Evolutionary conservation across 2,329 filamentous ascomycete species (phyloP), one percentile per base, ranked within the genome.

Genomic region (Orbilia brochopaga): DNA sequence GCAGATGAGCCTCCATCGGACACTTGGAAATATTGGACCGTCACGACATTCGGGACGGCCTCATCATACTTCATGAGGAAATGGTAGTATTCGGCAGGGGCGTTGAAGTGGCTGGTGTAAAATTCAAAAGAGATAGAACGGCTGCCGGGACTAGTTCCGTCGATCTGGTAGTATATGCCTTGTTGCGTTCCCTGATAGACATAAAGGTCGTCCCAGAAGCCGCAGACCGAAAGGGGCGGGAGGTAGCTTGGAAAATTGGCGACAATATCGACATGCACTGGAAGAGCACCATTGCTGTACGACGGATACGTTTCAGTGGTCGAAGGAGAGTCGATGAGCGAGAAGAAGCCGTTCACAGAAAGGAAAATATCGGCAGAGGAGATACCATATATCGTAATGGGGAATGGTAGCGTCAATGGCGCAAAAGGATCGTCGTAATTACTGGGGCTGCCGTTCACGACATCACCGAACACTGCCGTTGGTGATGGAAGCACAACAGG

Each of bases 91-190:
- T 54, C 17, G 5, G 27, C 1, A 8, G 7, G 2, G 4, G 7
- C 15, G 7, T 2, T 4, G 17, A 21, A 53, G 19, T 30, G 27
- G 19, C 27, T 51, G 27, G 35, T 17, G 19, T 62, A 62, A 30
- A 1, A 62, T 21, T 62, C 58, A 13, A 62, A 42, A 6, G 58
- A 53, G n/a, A 62, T 6, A 32, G 8, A 42, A 10, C 50, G 40
- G 17, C 17, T n/a, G 23, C 35, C 46, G 1, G 19, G 4, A 4
- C 7, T 54, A 5, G 30, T 13, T 17, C 48, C 50, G 17, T 42
- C 37, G 27, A 54, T 17, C 21, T 62, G 48, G 23, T 62, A 62
- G 44, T 24, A 62, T 27, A 62, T 62, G 32, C 58, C 58, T 23
- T 62, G 58, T 23, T 53, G n/a, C 13, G 58, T 62, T 32, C 27